Base-by-base conservation (phyloP, 176 grass and related monocot genomes). In the Miscanthus lutarioriparius region DNA sequence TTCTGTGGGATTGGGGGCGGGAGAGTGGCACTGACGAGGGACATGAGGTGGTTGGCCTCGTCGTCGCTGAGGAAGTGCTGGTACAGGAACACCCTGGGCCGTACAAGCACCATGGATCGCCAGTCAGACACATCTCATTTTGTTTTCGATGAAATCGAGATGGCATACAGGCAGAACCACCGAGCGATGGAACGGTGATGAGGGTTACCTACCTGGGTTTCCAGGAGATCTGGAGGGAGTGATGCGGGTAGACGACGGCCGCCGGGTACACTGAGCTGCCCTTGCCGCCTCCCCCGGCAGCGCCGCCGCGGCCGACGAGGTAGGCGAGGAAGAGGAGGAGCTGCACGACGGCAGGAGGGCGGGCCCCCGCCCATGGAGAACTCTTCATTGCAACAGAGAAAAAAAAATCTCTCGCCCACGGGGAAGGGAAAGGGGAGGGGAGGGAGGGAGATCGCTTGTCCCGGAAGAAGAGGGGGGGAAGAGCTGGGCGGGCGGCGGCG, bases 1-100 rank as follows among this genome's bases (percentile, higher is more conserved):
- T 33, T 67, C 5, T 8, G 14, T 5, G 45, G 73, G 16, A 70
- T 28, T 20, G 66, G 37, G 79, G 30, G 66, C 4, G 70, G 81
- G 4, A 47, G 40, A 58, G 71, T 39, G 44, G 67, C 32, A 89
- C 87, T 82, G 85, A 96, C 96, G 44, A 99, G 86, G 69, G 88
- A 91, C 69, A 94, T 87, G 70, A 99, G 83, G 80, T 99, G 96
- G 79, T 99, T 92, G 71, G 89, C 92, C 85, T 99, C 96, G 86
- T 94, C 86, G 58, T 92, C 88, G 53, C 75, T 94, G 74, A 99
- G 88, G 78, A 96, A 99, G 58, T 86, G 85, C 80, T 93, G 83
- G 85, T 99, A 96, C 58, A 96, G 78, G 77, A 92, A 96, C 26
- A 81, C 93, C 84, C 95, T 93, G 83, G 8, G 19, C 45, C 37